phyloP scores from a whole-genome alignment of 2,329 filamentous ascomycete genomes.

The Ascocoryne sarcoides region DNA sequence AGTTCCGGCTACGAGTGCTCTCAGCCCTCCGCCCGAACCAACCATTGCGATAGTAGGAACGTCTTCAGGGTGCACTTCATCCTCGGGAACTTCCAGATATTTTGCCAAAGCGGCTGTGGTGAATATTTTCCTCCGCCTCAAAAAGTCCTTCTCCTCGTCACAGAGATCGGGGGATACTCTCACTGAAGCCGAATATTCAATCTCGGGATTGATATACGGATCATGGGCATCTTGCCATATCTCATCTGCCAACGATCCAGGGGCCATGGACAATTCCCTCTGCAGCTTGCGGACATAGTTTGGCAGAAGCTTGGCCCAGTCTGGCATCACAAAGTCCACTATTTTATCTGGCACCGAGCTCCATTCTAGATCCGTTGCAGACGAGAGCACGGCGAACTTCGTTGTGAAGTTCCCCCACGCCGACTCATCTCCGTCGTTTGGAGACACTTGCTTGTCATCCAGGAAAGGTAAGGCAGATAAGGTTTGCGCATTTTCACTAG shows the following conservation, averaged over 20 bases:
- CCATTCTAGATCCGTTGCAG: conserved; percentile 48
- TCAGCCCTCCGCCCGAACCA: conserved; percentile 82
- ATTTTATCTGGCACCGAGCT: conserved; percentile 46
- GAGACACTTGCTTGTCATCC: conserved; percentile 7
- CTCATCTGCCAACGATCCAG: conserved; percentile 81
- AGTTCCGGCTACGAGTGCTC: conserved; percentile 82
- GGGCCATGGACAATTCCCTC: conserved; percentile 75
- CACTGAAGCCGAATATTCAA: conserved; percentile 70
- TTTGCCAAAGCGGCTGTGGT: conserved; percentile 67
- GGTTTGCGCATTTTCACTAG: conserved; percentile 18
- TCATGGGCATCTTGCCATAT: conserved; percentile 92
- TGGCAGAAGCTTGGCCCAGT: conserved; percentile 73
- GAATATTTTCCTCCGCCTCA: conserved; percentile 57
- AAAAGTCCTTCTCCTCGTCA: conserved; percentile 69
- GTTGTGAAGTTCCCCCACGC: conserved; percentile 25
- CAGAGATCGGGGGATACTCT: conserved; percentile 76
- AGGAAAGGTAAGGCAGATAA: conserved; percentile 22
- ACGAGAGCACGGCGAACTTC: conserved; percentile 37
- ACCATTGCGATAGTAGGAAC: conserved; percentile 90
- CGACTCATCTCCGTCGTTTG: conserved; percentile 16
- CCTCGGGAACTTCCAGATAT: conserved; percentile 71
- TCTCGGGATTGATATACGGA: conserved; percentile 76
- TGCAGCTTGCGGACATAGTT: conserved; percentile 75
- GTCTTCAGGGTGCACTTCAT: conserved; percentile 84
- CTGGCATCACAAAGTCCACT: conserved; percentile 65